phyloP scores from a whole-genome alignment of 2,329 filamentous ascomycete genomes.

The Rhynchosporium graminicola region DNA sequence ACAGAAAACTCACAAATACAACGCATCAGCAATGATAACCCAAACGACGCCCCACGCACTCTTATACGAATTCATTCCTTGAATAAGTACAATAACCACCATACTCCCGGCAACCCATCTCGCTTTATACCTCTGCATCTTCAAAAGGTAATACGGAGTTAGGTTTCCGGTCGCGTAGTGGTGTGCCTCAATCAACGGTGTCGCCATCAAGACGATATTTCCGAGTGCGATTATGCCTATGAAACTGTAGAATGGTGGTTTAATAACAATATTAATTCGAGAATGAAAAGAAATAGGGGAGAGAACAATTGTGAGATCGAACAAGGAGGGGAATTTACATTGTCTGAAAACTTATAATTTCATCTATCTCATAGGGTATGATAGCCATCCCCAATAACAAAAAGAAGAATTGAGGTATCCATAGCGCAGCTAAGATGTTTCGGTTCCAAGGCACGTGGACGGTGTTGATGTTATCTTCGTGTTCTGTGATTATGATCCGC shows the following conservation, averaged over 20 bases:
- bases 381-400: constrained; percentile 3
- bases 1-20: constrained; percentile 9
- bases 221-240: constrained; percentile 2
- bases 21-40: background rate
- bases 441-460: constrained; percentile 12
- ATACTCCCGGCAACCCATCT: constrained; percentile 3
- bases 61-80: background rate
- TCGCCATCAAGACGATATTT: constrained; percentile 1
- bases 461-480: background rate
- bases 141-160: background rate
- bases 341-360: background rate
- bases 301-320: background rate
- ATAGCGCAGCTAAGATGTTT: constrained; percentile 4
- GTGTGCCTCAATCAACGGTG: constrained; percentile 5
- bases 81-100: background rate
- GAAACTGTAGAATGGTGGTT: background rate
- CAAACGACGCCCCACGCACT: background rate
- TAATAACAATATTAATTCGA: background rate
- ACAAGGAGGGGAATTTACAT: background rate
- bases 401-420: constrained; percentile 11
- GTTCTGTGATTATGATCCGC: constrained; percentile 9
- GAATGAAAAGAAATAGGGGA: background rate
- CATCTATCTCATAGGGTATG: constrained; percentile 3
- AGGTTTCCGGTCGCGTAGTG: constrained; percentile 11
- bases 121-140: constrained; percentile 12